Evolutionary conservation across 768 basidiomycete species (phyloP).

Genomic region (Roridomyces roridus): DNA sequence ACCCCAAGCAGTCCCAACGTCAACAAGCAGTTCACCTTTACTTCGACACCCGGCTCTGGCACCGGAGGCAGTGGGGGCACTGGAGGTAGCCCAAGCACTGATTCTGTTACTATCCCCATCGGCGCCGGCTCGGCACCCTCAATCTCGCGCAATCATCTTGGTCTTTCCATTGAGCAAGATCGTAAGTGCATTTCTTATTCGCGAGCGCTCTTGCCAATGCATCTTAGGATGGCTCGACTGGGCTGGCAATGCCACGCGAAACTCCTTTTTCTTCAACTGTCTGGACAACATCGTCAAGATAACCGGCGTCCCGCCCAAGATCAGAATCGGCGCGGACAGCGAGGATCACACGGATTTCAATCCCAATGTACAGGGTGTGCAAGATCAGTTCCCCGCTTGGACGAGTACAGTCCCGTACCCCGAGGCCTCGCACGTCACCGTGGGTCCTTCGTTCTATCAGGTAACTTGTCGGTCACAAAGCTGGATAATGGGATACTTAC

Average conservation of each 20-base stretch:
- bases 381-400: constrained; percentile 55
- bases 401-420: constrained; percentile 66
- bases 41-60: constrained; percentile 1
- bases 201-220: background rate
- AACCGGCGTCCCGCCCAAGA: constrained; percentile 59
- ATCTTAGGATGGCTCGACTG: constrained; percentile 61
- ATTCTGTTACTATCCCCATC: constrained; percentile 13
- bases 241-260: constrained; percentile 57
- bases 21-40: constrained; percentile 21
- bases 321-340: constrained; percentile 62
- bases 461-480: too few relatives aligned
- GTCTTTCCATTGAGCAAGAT: constrained; percentile 75
- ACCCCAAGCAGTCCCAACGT: constrained; percentile 14
- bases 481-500: constrained; percentile 4
- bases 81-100: too few relatives aligned
- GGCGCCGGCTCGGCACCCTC: constrained; percentile 10
- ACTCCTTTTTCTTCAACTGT: constrained; percentile 65
- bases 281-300: constrained; percentile 60
- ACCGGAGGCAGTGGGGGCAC: too few relatives aligned
- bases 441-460: constrained; percentile 61
- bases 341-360: constrained; percentile 67
- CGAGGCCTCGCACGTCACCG: constrained; percentile 62
- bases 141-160: constrained; percentile 51
- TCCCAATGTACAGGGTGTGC: constrained; percentile 51
- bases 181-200: constrained; percentile 29